A percentile compares a stretch with the other conserved stretches of the same genome.
phyloP scores from a whole-genome alignment of 140 eudicot genomes.

The Anethum foeniculum region DNA sequence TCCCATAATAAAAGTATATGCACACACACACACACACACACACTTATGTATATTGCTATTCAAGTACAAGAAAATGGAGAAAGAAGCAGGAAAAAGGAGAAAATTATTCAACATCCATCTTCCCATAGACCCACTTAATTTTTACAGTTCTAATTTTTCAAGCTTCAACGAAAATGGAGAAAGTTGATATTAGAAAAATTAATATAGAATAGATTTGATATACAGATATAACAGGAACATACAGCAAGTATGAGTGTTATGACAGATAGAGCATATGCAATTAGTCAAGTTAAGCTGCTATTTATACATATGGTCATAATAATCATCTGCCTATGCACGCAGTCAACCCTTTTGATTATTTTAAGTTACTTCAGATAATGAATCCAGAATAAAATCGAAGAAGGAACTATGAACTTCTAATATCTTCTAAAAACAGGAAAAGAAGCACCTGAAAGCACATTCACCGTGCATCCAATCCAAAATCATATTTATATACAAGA shows the following conservation, averaged over 20 bases:
- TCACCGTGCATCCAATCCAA: neutral
- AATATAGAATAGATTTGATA: neutral
- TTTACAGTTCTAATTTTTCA: neutral
- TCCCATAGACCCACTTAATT: neutral
- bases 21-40: neutral
- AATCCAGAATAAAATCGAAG: neutral
- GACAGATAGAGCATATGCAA: neutral
- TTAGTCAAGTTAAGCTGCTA: neutral
- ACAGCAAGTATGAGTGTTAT: neutral
- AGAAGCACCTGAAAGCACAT: neutral
- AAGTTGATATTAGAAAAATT: neutral
- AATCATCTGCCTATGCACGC: neutral
- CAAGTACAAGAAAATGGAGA: neutral
- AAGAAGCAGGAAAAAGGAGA: neutral
- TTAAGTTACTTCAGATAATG: neutral
- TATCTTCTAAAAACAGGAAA: neutral
- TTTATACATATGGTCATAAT: neutral
- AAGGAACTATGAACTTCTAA: neutral
- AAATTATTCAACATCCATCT: neutral
- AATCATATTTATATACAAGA: neutral
- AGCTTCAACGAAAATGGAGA: neutral
- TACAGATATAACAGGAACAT: neutral
- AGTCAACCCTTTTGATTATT: neutral
- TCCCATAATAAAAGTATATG: neutral
- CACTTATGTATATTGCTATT: neutral